Evolutionary conservation across 257 asterid species (phyloP).

Genomic region (Marsdenia floribunda): DNA sequence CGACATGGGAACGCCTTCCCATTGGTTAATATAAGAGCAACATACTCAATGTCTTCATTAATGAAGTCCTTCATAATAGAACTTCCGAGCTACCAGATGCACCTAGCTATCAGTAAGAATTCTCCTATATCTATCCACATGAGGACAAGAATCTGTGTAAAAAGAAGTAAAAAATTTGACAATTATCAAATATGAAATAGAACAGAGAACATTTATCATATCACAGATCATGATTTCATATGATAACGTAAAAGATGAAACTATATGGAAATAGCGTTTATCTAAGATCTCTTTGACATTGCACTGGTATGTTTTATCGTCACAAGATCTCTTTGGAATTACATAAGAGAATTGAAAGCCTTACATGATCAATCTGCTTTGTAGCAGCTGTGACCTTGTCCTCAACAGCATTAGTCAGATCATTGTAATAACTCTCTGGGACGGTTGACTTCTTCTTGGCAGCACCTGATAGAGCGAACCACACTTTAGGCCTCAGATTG

Average conservation of each 20-base stretch:
- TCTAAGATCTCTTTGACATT: background rate
- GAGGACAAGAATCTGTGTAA: background rate
- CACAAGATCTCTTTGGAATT: background rate
- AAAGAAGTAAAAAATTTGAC: background rate
- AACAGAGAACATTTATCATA: background rate
- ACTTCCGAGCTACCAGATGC: background rate
- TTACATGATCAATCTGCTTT: constrained; percentile 96
- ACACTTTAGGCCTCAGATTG: constrained; percentile 84
- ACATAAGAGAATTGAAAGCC: constrained; percentile 17
- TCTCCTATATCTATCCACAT: background rate
- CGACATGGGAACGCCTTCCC: background rate
- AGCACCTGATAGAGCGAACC: constrained; percentile 94
- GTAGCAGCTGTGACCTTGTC: constrained; percentile 90
- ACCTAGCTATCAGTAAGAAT: background rate
- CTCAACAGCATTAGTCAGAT: constrained; percentile 64
- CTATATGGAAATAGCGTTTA: background rate
- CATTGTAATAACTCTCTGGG: constrained; percentile 87
- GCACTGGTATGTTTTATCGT: background rate
- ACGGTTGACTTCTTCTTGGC: constrained; percentile 96
- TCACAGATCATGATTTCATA: background rate
- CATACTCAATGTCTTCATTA: background rate
- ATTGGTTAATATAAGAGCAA: background rate
- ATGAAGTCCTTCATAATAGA: background rate
- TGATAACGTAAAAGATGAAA: background rate
- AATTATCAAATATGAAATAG: background rate